Base-by-base conservation (phyloP, 139 green algal species). In the Chloropicon primus region DNA sequence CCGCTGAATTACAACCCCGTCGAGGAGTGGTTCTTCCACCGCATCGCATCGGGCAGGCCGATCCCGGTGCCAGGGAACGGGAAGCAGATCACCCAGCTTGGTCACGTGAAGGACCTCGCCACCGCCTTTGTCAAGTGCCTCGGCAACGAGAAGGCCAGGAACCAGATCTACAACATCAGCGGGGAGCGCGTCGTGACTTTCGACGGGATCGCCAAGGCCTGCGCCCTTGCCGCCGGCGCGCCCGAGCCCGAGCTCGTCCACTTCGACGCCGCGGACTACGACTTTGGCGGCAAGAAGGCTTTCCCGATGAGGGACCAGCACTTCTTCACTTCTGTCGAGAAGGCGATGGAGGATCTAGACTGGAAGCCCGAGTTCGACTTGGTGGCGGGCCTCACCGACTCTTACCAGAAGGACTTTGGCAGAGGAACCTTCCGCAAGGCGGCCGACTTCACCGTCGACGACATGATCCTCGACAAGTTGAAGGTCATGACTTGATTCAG, bases 1-100 rank as follows among this genome's bases (percentile, higher is more conserved):
- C 93, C 94, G 2, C 86, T 97, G n/a, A 98, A 98, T 88, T 98
- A 98, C 89, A 98, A 98, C 88, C 94, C 94, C 0, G 92, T 98
- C 26, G 93, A 98, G 88, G 91, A 95, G 85, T 94, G 84, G 80
- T 87, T 87, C 79, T 87, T 94, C 85, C 91, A 96, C 76, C 82
- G 92, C 72, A 85, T 98, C 78, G 86, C 85, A 77, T 93, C 92
- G 1, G 91, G 90, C 25, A 82, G 94, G 5, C 94, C 94, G n/a
- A 93, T 98, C 71, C 86, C 85, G 3, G 85, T 98, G 3, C 94
- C 94, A 17, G 88, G 85, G 79, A 90, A 83, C 53, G 94, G 94
- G 72, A 86, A 91, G 86, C 93, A 98, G 88, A 80, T 86, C 77
- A 86, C 82, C 5, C 82, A 86, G 62, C 81, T 86, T 0, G 41